A percentile compares a stretch with the other conserved stretches of the same genome.
Evolutionary conservation across 768 basidiomycete genomes (phyloP).

Genomic region (Boletales sp.): DNA sequence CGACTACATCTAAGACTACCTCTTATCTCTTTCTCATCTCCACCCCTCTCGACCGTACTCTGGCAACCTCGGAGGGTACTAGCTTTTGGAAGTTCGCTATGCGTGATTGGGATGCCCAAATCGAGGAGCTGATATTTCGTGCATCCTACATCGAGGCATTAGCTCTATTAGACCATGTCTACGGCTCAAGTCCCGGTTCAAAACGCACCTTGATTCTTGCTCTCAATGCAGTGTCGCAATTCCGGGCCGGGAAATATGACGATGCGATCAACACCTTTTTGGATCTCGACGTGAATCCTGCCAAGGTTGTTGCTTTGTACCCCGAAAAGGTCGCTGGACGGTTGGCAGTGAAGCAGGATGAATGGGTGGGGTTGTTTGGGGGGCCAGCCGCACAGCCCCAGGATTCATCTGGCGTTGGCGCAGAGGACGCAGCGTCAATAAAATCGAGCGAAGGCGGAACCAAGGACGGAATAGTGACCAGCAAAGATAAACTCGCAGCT

Average conservation of each 20-base stretch:
- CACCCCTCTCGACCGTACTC: slow-evolving; percentile 69
- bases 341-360: slow-evolving; percentile 60
- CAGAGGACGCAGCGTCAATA: slow-evolving; percentile 27
- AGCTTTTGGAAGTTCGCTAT: slow-evolving; percentile 74
- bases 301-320: slow-evolving; percentile 89
- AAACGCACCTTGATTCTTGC: slow-evolving; percentile 59
- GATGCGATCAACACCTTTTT: slow-evolving; percentile 84
- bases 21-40: slow-evolving; percentile 60
- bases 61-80: slow-evolving; percentile 66
- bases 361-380: slow-evolving; percentile 83
- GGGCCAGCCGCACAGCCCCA: slow-evolving; percentile 45
- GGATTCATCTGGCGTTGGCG: slow-evolving; percentile 4
- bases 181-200: slow-evolving; percentile 7
- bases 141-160: slow-evolving; percentile 77
- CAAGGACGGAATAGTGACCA: slow-evolving; percentile 15
- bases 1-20: neutral
- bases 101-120: slow-evolving; percentile 73
- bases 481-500: slow-evolving; percentile 20
- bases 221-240: slow-evolving; percentile 77
- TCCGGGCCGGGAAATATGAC: slow-evolving; percentile 65
- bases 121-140: slow-evolving; percentile 74
- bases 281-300: slow-evolving; percentile 86
- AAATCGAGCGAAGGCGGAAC: slow-evolving; percentile 26
- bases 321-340: slow-evolving; percentile 79
- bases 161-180: slow-evolving; percentile 58